Percentiles rank a stretch among this genome's conserved stretches.
phyloP scores from a whole-genome alignment of 805 yeast species.

The Zygosaccharomyces kombuchaensis region DNA sequence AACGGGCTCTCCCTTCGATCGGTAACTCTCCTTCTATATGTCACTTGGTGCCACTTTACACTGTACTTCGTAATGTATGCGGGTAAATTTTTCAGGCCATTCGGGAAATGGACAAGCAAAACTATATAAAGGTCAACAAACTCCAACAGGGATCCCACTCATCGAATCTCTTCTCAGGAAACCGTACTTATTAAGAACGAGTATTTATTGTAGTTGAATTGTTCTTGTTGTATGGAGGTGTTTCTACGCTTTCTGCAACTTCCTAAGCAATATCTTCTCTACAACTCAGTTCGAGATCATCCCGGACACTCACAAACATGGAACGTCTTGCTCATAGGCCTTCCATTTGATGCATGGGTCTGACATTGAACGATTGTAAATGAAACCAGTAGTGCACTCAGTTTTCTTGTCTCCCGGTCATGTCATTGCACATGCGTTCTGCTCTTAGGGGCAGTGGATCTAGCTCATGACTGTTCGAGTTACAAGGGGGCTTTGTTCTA shows the following conservation, averaged over 20 bases:
- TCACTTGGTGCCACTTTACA: background rate
- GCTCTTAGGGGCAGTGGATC: no score
- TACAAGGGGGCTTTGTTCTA: no score
- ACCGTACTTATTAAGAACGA: conserved; percentile 35
- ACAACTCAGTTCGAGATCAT: conserved; percentile 37
- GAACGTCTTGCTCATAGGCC: conserved; percentile 10
- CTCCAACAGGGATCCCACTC: background rate
- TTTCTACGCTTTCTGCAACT: background rate
- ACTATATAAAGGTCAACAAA: background rate
- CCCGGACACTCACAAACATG: conserved; percentile 14
- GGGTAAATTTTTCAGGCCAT: conserved; percentile 1
- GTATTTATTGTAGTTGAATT: conserved; percentile 39
- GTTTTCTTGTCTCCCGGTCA: no score
- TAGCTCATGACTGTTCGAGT: no score
- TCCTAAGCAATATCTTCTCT: conserved; percentile 36
- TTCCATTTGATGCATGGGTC: conserved; percentile 28
- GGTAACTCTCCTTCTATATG: background rate
- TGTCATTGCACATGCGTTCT: no score
- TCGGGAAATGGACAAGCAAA: background rate
- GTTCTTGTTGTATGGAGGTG: conserved; percentile 19
- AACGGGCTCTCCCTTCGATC: conserved; percentile 1
- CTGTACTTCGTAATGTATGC: background rate
- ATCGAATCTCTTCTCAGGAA: conserved; percentile 7
- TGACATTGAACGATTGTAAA: conserved; percentile 12
- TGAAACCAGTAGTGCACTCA: no score